These are phyloP conservation scores for Knoxdaviesia capensis DNA, from an alignment of 2,329 filamentous ascomycete species.

Conservation along the genomic window DNA sequence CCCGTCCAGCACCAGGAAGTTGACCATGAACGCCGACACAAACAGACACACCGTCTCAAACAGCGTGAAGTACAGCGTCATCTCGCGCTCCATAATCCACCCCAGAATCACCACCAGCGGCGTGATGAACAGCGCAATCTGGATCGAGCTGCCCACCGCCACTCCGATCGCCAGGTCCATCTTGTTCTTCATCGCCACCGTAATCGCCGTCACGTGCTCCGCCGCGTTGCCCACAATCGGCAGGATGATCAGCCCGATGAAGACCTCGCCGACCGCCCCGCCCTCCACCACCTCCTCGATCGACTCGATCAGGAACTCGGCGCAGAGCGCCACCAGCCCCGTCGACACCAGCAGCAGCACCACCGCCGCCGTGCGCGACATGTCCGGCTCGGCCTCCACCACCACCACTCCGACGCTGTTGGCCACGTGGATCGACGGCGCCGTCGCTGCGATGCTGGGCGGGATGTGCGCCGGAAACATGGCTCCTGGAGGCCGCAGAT, in stretches of 20 bases:
- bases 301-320: constrained; percentile 49
- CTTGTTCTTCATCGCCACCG: constrained; percentile 54
- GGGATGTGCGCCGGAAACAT: constrained; percentile 28
- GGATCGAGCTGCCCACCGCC: constrained; percentile 49
- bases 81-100: constrained; percentile 48
- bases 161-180: constrained; percentile 59
- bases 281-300: constrained; percentile 41
- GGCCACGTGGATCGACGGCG: constrained; percentile 9
- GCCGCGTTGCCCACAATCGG: constrained; percentile 57
- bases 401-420: constrained; percentile 1
- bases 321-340: constrained; percentile 44
- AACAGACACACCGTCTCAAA: constrained; percentile 83
- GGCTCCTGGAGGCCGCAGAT: constrained; percentile 24
- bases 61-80: constrained; percentile 68
- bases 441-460: constrained; percentile 6
- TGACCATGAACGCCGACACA: constrained; percentile 67
- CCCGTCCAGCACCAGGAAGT: constrained; percentile 71
- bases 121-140: constrained; percentile 52
- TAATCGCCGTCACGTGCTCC: constrained; percentile 52
- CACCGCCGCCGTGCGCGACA: constrained; percentile 35
- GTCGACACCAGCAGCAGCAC: constrained; percentile 44
- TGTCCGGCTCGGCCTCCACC: constrained; percentile 14
- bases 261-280: constrained; percentile 39
- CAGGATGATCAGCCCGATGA: constrained; percentile 52
- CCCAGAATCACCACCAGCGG: constrained; percentile 50